A percentile compares a stretch with the other conserved stretches of the same genome.
Evolutionary conservation across 2,329 filamentous ascomycete genomes (phyloP).

Genomic region (Pseudocercospora eumusae): DNA sequence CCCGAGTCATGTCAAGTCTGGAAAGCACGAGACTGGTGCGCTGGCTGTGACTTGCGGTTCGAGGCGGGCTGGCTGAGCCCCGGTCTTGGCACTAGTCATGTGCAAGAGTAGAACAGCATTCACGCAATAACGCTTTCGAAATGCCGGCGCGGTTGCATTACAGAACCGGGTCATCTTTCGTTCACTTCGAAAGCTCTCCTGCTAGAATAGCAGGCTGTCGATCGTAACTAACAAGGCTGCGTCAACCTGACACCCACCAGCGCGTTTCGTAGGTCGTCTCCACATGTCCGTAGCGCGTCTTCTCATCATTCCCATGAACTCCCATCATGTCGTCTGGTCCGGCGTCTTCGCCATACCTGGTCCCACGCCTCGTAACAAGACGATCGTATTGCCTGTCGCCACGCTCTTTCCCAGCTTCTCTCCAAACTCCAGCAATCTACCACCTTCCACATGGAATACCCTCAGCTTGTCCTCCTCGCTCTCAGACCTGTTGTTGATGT

Average conservation of each 20-base stretch:
- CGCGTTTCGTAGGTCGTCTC: background rate
- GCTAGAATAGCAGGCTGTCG: background rate
- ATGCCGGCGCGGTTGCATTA: background rate
- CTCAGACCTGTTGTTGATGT: constrained; percentile 76
- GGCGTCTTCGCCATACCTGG: constrained; percentile 50
- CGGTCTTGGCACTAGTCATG: background rate
- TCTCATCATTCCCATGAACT: background rate
- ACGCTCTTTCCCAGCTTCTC: constrained; percentile 76
- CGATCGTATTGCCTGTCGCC: constrained; percentile 83
- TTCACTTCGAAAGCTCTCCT: background rate
- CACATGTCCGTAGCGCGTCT: background rate
- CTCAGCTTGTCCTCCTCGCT: constrained; percentile 78
- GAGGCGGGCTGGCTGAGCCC: background rate
- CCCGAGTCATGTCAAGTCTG: background rate
- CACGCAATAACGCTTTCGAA: background rate
- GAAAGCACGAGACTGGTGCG: background rate
- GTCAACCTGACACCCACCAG: background rate
- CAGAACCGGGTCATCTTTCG: background rate
- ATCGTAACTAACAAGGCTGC: background rate
- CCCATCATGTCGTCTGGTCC: constrained; percentile 28
- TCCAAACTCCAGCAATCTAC: constrained; percentile 79
- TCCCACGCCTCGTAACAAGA: constrained; percentile 81
- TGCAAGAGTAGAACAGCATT: background rate
- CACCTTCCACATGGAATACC: constrained; percentile 91
- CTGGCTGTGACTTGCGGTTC: background rate